Evolutionary conservation across 1,139 yeast species (phyloP), one percentile per base, ranked within the genome.

Genomic region (Taphrina confusa): DNA sequence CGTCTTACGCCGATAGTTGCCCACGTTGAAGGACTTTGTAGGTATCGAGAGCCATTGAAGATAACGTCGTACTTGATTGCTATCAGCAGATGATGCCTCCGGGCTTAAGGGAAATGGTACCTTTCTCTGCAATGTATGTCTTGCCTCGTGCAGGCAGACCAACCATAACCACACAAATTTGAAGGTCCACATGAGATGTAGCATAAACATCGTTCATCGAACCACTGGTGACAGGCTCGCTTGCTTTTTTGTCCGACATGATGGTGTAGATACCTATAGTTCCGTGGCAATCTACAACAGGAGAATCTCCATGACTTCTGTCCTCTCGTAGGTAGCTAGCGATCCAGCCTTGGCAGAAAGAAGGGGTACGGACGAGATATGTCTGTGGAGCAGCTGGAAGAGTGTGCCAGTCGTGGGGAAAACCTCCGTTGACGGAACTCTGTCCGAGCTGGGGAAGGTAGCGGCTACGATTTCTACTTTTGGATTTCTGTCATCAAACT

Each of bases 1-100:
- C 55, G 75, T 75, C 64, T 79, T 76, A 62, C 96, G 82, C 65
- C 97, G 80, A 71, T 88, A 90, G 45, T 80, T 79, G 14, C 97
- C 97, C 20, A 91, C 96, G 69, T 90, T 90, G 75, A 92, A 92
- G 62, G 92, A 86, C 70, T 84, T 84, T 42, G 96, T 89, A 63
- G 82, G 82, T 62, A 92, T 87, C 2, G 95, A 87, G 44, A 91
- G 78, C 98, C 98, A 92, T 49, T 57, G 51, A 20, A 56, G 54
- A 39, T 56, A 56, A 9, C 60, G 60, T 16, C 49, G 31, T 8
- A 56, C 60, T 56, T 14, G 30, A 5, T 5, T n/a, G 16, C 16
- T 16, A n/a, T 9, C 22, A 12, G 33, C 6, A 11, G 25, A 18
- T 14, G 18, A 22, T 3, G 44, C 16, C n/a, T 22, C 2, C 16